These are phyloP conservation scores for Raffaelea arxii DNA, from an alignment of 2,329 filamentous ascomycete genomes.

Conservation along the genomic window DNA sequence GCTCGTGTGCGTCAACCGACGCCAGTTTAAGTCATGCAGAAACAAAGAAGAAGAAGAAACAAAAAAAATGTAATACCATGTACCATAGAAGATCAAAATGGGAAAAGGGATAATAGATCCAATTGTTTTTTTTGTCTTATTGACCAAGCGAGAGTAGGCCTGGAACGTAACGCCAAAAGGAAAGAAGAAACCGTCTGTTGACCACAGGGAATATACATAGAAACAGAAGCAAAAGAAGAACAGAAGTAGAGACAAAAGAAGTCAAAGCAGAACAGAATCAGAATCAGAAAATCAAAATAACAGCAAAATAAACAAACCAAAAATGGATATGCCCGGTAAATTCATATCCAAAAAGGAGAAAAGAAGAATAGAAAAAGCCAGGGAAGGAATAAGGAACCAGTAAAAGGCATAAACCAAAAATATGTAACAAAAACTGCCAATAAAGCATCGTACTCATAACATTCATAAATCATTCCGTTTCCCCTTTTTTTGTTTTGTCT, in stretches of 20 bases:
- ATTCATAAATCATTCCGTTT: neutral
- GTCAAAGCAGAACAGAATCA: neutral
- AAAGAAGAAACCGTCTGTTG: no score
- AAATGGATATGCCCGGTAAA: neutral
- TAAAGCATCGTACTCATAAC: neutral
- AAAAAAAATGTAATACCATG: no score
- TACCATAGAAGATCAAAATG: no score
- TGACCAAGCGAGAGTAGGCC: no score
- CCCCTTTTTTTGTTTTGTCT: neutral
- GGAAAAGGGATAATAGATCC: no score
- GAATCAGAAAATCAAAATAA: neutral
- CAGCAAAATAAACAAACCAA: neutral
- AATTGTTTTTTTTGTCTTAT: no score
- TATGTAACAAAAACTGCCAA: neutral
- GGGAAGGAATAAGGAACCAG: neutral
- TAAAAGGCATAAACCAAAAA: neutral
- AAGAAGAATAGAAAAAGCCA: neutral
- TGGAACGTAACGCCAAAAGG: no score
- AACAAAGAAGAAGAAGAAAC: neutral
- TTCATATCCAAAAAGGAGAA: neutral
- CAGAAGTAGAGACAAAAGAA: neutral
- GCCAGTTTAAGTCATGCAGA: neutral
- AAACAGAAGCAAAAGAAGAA: neutral
- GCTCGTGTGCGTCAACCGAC: constrained; percentile 28
- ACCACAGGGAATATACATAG: neutral